Evolutionary conservation across 2,329 filamentous ascomycete species (phyloP).

Genomic region (Fusarium gaditjirri): DNA sequence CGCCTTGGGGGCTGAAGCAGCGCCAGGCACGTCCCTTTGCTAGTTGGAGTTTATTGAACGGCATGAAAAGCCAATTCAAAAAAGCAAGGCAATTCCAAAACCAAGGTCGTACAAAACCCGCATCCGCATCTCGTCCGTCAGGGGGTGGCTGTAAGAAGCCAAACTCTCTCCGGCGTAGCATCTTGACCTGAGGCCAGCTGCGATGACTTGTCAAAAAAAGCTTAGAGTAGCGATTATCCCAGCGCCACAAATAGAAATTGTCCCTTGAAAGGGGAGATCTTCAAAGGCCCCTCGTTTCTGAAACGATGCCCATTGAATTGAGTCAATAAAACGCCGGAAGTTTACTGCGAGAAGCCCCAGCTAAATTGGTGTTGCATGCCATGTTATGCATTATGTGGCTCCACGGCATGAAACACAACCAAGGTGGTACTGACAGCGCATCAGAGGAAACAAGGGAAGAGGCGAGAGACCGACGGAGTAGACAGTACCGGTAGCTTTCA

Average conservation of each 20-base stretch:
- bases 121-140: conserved; percentile 21
- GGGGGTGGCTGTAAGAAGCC: conserved; percentile 29
- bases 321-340: conserved; percentile 1
- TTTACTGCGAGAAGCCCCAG: conserved; percentile 9
- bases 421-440: conserved; percentile 44
- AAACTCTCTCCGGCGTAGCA: neutral
- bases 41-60: conserved; percentile 23
- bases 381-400: conserved; percentile 41
- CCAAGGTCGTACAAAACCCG: conserved; percentile 18
- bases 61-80: conserved; percentile 21
- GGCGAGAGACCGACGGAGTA: neutral
- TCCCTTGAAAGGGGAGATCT: neutral
- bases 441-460: conserved; percentile 21
- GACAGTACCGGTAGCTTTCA: neutral
- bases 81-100: conserved; percentile 12
- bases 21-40: conserved; percentile 29
- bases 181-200: conserved; percentile 21
- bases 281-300: conserved; percentile 14
- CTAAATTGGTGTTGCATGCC: conserved; percentile 36
- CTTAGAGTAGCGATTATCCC: neutral
- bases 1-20: conserved; percentile 31
- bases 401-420: conserved; percentile 38
- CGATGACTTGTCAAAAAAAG: conserved; percentile 10
- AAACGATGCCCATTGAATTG: conserved; percentile 23
- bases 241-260: conserved; percentile 1